Base-by-base conservation (phyloP, 768 basidiomycete species). In the Phallus indusiatus region DNA sequence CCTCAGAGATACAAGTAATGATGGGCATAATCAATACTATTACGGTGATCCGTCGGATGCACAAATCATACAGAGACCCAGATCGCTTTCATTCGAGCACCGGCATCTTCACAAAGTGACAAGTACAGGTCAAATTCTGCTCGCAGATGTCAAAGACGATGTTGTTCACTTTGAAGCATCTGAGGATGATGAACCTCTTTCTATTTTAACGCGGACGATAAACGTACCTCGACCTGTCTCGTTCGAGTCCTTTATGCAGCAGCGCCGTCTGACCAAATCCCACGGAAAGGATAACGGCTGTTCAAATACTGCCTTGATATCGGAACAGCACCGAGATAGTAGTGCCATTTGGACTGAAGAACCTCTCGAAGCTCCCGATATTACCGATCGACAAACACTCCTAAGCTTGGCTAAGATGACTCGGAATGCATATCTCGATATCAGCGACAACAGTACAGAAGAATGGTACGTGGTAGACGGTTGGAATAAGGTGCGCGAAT, bases 321-420 rank as follows among this genome's bases (percentile, higher is more conserved):
- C 12, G 12, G 42, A 42, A 42, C 5, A 42, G 14, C n/a, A 10
- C 12, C 12, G 42, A 42, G 2, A 10, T 46, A 46, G n/a, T 17
- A 48, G 24, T 11, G 20, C 82, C 33, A 70, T 71, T 7, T 97
- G 94, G 94, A 81, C 86, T 9, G 86, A 88, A 66, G 81, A 84
- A 6, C 85, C 88, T 60, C 74, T 91, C 0, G 56, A 74, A 2
- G 88, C 75, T 0, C 95, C 95, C 1, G 84, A 97, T 70, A 79
- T 90, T 20, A 82, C 84, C 65, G 82, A 80, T 54, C 76, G 90
- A 47, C 81, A 85, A 62, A 88, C 90, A 1, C 73, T 98, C 33
- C 75, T 89, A 35, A 75, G 82, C 60, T 78, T 99, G 51, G 95
- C 94, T 10, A 96, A 92, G 81, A 97, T 99, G 90, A 82, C 91